These are phyloP conservation scores for Telfairia occidentalis DNA, from an alignment of 331 rosid species.

Conservation along the genomic window DNA sequence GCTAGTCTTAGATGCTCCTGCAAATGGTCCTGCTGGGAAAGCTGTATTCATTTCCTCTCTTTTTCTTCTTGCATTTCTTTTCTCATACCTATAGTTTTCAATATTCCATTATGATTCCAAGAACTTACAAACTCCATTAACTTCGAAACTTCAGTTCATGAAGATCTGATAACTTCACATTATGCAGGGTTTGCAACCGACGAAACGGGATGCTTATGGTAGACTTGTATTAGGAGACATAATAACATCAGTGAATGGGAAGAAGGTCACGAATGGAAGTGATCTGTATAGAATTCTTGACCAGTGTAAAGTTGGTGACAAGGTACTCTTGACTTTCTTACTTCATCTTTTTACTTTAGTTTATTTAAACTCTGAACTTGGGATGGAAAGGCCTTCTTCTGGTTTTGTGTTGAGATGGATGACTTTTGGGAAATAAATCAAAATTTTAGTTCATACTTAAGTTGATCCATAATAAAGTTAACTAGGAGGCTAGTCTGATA, in stretches of 20 bases:
- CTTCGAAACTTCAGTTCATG: neutral
- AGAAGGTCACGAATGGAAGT: conserved; percentile 68
- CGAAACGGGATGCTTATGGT: conserved; percentile 81
- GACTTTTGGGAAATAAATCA: neutral
- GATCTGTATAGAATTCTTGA: conserved; percentile 95
- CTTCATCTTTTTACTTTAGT: neutral
- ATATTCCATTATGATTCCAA: neutral
- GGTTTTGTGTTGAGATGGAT: neutral
- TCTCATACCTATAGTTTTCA: neutral
- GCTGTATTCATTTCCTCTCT: conserved; percentile 39
- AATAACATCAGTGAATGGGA: conserved; percentile 79
- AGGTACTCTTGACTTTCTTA: conserved; percentile 31
- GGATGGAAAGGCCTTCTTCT: neutral
- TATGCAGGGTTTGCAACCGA: conserved; percentile 65
- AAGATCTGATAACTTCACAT: neutral
- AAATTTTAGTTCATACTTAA: neutral
- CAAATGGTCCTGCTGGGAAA: conserved; percentile 88
- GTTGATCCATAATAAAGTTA: neutral
- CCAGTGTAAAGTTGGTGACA: conserved; percentile 81
- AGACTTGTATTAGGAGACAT: conserved; percentile 92
- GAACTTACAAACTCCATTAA: neutral
- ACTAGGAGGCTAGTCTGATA: neutral
- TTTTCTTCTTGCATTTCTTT: neutral
- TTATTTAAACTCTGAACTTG: neutral
- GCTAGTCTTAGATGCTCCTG: conserved; percentile 89